Percentiles rank a stretch among this genome's conserved stretches.
phyloP scores from a whole-genome alignment of 1,139 yeast genomes.

The Suhomyces coccinellae region DNA sequence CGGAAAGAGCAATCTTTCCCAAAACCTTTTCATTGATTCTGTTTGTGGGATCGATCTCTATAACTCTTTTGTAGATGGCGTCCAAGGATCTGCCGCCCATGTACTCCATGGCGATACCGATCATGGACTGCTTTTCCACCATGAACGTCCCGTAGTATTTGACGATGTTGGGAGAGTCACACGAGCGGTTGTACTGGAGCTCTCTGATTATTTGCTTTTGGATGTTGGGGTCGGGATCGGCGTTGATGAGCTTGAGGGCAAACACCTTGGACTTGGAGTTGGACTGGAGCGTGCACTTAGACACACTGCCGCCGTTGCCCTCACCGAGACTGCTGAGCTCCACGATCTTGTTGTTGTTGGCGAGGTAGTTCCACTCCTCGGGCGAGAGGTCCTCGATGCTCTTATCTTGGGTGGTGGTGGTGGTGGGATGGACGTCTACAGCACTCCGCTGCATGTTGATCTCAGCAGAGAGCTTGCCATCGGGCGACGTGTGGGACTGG shows the following conservation, averaged over 20 bases:
- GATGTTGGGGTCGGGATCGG: constrained; percentile 79
- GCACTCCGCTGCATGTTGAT: neutral
- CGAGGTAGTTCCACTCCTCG: constrained; percentile 72
- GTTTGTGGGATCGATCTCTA: constrained; percentile 65
- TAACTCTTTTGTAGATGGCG: constrained; percentile 74
- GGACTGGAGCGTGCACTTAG: constrained; percentile 57
- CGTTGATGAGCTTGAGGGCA: constrained; percentile 80
- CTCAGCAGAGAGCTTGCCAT: neutral
- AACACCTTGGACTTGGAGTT: constrained; percentile 54
- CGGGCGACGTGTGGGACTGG: neutral
- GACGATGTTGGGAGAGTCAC: constrained; percentile 82
- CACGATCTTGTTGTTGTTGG: constrained; percentile 56
- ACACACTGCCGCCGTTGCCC: constrained; percentile 92
- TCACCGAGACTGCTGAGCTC: constrained; percentile 79
- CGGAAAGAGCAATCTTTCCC: constrained; percentile 86
- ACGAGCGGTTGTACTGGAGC: constrained; percentile 79
- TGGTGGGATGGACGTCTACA: no score
- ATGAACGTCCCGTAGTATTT: constrained; percentile 90
- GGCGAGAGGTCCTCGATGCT: constrained; percentile 61
- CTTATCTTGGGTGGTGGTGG: constrained; percentile 1
- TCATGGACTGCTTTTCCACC: constrained; percentile 72
- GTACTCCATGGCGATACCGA: constrained; percentile 91
- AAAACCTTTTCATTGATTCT: constrained; percentile 89
- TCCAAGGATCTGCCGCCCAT: constrained; percentile 94
- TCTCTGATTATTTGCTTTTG: constrained; percentile 86